A percentile compares a stretch with the other conserved stretches of the same genome.
Conservation (phyloP, 2,329 filamentous ascomycete genomes). For the Chrysosporium queenslandicum region DNA sequence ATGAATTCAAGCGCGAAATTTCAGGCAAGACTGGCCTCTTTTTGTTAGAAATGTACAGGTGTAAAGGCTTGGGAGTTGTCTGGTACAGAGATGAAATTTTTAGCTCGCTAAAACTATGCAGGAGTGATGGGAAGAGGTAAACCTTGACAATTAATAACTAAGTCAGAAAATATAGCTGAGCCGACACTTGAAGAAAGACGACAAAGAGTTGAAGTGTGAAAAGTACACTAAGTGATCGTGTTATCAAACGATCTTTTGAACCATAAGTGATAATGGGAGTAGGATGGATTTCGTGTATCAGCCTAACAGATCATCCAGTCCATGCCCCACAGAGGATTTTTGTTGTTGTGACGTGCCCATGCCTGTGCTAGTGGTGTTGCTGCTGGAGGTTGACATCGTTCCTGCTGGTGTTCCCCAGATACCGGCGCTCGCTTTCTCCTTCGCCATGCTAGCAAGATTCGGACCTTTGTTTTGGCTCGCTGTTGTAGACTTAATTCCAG, state of each 20-base stretch:
- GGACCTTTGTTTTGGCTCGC: conserved; percentile 55
- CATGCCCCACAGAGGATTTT: conserved; percentile 28
- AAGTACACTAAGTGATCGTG: neutral
- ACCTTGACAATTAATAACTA: neutral
- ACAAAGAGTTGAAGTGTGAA: neutral
- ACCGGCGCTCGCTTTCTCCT: conserved; percentile 89
- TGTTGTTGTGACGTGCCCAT: conserved; percentile 22
- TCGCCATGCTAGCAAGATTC: conserved; percentile 88
- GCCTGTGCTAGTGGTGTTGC: conserved; percentile 5
- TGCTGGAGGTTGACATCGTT: conserved; percentile 32
- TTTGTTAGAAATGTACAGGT: too few relatives aligned
- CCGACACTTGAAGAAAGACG: neutral
- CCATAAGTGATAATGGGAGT: neutral
- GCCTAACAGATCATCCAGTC: conserved; percentile 35
- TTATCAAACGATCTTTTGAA: neutral
- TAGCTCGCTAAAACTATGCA: neutral
- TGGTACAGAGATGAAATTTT: neutral
- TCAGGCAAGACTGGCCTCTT: too few relatives aligned
- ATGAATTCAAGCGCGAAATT: too few relatives aligned
- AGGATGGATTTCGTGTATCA: conserved; percentile 16
- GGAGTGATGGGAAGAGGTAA: neutral
- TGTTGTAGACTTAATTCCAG: conserved; percentile 62
- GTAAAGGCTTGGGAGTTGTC: neutral
- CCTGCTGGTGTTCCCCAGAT: conserved; percentile 72
- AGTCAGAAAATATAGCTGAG: neutral